Evolutionary conservation across 208 protist species (phyloP).

Genomic region (Leishmania arabica): DNA sequence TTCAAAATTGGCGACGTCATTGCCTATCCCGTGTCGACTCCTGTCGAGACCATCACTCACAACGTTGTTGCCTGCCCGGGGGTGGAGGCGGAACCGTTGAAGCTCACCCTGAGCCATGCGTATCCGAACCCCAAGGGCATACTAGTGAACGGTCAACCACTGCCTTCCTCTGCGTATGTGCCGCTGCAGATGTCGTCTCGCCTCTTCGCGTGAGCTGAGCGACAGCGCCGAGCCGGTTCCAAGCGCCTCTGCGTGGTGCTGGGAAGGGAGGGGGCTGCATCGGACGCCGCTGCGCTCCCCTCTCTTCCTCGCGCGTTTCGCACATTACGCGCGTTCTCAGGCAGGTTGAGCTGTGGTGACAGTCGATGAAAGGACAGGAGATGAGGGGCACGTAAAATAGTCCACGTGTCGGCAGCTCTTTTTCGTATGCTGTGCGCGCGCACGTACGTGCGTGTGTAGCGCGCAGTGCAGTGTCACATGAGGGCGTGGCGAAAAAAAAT

Average conservation of each 20-base stretch:
- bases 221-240: neutral
- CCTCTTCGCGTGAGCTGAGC: conserved; percentile 57
- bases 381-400: neutral
- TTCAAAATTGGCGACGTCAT: conserved; percentile 72
- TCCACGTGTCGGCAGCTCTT: neutral
- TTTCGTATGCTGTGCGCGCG: neutral
- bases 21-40: conserved; percentile 35
- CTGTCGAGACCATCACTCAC: conserved; percentile 41
- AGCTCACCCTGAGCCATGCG: conserved; percentile 44
- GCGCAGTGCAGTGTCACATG: neutral
- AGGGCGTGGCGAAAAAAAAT: neutral
- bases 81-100: conserved; percentile 33
- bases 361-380: neutral
- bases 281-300: neutral
- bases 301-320: neutral
- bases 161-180: conserved; percentile 45
- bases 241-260: neutral
- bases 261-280: neutral
- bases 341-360: neutral
- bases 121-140: conserved; percentile 49
- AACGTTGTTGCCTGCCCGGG: conserved; percentile 49
- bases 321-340: neutral
- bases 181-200: conserved; percentile 72
- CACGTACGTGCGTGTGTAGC: neutral
- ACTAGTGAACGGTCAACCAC: conserved; percentile 59